phyloP scores from a whole-genome alignment of 2,329 filamentous ascomycete species.

The Fusarium aywerte region DNA sequence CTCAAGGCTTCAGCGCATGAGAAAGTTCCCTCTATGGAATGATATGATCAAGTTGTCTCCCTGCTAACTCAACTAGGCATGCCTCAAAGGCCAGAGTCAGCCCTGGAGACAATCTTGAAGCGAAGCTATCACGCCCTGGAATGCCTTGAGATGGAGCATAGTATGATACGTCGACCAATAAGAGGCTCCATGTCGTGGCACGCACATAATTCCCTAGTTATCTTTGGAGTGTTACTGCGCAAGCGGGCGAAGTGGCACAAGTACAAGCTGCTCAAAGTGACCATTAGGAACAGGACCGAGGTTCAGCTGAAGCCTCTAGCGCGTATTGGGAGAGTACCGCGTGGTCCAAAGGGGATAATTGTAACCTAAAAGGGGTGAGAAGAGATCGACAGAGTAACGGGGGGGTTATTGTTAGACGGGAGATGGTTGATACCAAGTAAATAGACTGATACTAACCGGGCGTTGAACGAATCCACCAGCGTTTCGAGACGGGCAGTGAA shows the following conservation, averaged over 20 bases:
- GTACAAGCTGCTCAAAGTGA: conserved; percentile 11
- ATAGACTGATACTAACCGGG: background rate
- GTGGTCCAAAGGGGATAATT: conserved; percentile 17
- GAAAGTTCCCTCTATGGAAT: background rate
- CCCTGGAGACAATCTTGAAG: conserved; percentile 20
- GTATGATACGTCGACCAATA: conserved; percentile 31
- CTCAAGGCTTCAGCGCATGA: background rate
- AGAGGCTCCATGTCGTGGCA: conserved; percentile 28
- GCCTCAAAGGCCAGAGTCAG: conserved; percentile 26
- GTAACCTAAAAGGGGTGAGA: conserved; percentile 12
- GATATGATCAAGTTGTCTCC: background rate
- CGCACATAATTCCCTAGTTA: conserved; percentile 38
- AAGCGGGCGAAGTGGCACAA: conserved; percentile 35
- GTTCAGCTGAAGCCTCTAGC: conserved; percentile 37
- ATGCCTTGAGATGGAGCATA: conserved; percentile 35
- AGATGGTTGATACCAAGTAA: no score
- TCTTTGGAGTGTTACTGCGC: conserved; percentile 25
- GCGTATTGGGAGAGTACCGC: conserved; percentile 11
- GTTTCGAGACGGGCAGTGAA: no score
- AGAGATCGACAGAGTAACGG: background rate
- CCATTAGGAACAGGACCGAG: conserved; percentile 24
- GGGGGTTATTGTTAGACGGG: background rate
- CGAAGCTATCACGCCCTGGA: conserved; percentile 22
- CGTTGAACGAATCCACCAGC: background rate
- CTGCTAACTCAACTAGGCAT: conserved; percentile 25